These are phyloP conservation scores for Teunomyces atbi DNA, from an alignment of 805 yeast species.

Conservation along the genomic window DNA sequence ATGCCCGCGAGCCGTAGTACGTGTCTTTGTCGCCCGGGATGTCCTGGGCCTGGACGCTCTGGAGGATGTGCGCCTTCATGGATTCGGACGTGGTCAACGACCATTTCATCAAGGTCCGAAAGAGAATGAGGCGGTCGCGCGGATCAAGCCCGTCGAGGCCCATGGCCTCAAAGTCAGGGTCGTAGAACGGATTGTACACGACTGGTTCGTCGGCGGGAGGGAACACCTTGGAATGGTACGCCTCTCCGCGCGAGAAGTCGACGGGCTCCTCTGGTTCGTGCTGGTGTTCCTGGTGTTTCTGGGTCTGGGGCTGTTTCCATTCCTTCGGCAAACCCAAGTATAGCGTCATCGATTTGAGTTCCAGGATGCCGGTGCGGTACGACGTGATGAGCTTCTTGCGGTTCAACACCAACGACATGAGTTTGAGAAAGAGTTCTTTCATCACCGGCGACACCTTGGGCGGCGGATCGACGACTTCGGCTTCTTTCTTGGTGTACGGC, in stretches of 20 bases:
- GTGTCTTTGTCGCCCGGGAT: slow-evolving; percentile 40
- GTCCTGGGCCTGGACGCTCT: slow-evolving; percentile 29
- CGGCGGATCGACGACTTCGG: background rate
- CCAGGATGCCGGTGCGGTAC: slow-evolving; percentile 30
- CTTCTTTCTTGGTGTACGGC: background rate
- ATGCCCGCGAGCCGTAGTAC: slow-evolving; percentile 32
- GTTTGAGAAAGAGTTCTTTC: slow-evolving; percentile 30
- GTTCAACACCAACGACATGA: slow-evolving; percentile 36
- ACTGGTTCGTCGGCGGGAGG: background rate
- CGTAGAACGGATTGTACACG: slow-evolving; percentile 20
- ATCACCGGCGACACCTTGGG: slow-evolving; percentile 25
- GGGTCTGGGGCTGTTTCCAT: slow-evolving; percentile 29
- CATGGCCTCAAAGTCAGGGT: slow-evolving; percentile 25
- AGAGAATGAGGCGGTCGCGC: slow-evolving; percentile 31
- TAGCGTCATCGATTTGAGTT: slow-evolving; percentile 26
- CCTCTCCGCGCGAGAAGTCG: slow-evolving; percentile 24
- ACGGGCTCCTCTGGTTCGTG: slow-evolving; percentile 16
- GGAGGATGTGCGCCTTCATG: slow-evolving; percentile 25
- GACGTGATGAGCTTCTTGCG: slow-evolving; percentile 27
- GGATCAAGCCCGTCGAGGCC: slow-evolving; percentile 38
- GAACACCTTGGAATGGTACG: slow-evolving; percentile 7
- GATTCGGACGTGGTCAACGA: slow-evolving; percentile 29
- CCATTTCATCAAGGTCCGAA: slow-evolving; percentile 40
- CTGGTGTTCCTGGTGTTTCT: slow-evolving; percentile 3
- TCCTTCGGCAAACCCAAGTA: slow-evolving; percentile 37